Base-by-base conservation (phyloP, 169 alveolate species). In the Eimeria maxima region DNA sequence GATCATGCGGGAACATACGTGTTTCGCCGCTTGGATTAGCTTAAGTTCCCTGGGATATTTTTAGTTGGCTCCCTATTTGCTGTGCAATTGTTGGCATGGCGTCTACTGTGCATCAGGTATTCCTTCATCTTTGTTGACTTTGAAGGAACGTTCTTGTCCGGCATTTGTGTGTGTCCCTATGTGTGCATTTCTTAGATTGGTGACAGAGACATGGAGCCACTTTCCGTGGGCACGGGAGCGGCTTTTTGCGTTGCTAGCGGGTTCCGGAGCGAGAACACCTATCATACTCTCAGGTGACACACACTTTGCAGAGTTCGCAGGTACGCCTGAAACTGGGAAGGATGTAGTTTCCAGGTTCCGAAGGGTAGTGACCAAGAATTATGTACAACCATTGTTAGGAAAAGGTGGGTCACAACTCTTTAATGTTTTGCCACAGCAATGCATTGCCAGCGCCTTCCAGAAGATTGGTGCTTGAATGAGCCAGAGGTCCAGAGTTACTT, bases 181-280 rank as follows among this genome's bases (percentile, higher is more conserved):
- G 57, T 20, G 11, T 87, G 93, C 81, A 63, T n/a, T 16, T 29
- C 33, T 45, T 33, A 93, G 96, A 29, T 24, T 93, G 47, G 76
- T 88, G 42, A 93, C 96, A n/a, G 96, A 93, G 80, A 65, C 96
- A 6, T 93, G 96, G 96, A 53, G 94, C 8, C 83, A 65, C 80
- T 93, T 93, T 53, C 96, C 96, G 0, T 53, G 76, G 86, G 94
- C 96, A 22, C 93, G 96, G 10, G 67, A 81, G 38, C 71, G 96
- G 27, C 89, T 93, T 29, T 67, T 63, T 27, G 91, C 90, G 65
- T 92, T 80, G 73, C 73, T 93, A 33, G 81, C 90, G 38, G 80
- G 81, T 27, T 80, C 96, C n/a, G 96, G 94, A 22, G 94, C 90
- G 20, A 69, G 69, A 53, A 93, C 90, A 42, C 96, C 96, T 20